Base-by-base conservation (phyloP, 1,284 basidiomycete genomes). In the Ceratobasidium sp. region DNA sequence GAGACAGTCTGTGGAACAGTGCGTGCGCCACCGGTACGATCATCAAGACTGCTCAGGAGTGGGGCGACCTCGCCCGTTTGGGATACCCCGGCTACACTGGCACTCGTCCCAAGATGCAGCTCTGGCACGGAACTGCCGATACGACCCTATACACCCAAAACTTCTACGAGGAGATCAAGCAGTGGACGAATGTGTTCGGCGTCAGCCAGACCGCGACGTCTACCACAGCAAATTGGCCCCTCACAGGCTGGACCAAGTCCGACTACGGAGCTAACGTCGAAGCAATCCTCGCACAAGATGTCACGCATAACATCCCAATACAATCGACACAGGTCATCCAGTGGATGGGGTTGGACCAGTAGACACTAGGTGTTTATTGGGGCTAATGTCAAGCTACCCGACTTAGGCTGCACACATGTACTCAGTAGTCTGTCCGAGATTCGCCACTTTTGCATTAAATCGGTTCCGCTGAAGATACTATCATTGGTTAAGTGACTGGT, bases 41-140 rank as follows among this genome's bases (percentile, higher is more conserved):
- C 41, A 84, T 84, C 64, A 81, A 84, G 79, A 88, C 87, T 4
- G 81, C 83, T 24, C 82, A 85, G 75, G 81, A 87, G 80, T 88
- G 87, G 87, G 86, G 86, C 48, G 82, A 86, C 67, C 78, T 82
- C 60, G 87, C 85, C 27, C 82, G 82, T 53, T 79, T 77, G 56
- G 86, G 83, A 29, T 88, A 84, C 79, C 86, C 87, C 6, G 87
- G 87, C 45, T 89, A 82, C 81, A 87, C 85, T 14, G 88, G 88
- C 22, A 62, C 82, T 5, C 83, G 85, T 53, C 87, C 87, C 33
- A 87, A 85, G 79, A 82, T 89, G 77, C 86, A 87, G 79, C 81
- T 88, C 76, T 89, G 87, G 86, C 87, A 88, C 79, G 87, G 87
- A 71, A 87, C 87, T 31, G 82, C 80, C 44, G 88, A 89, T 79